These are phyloP conservation scores for Coemansia sp. DNA, from an alignment of 192 early-diverging fungal genomes.

Conservation along the genomic window DNA sequence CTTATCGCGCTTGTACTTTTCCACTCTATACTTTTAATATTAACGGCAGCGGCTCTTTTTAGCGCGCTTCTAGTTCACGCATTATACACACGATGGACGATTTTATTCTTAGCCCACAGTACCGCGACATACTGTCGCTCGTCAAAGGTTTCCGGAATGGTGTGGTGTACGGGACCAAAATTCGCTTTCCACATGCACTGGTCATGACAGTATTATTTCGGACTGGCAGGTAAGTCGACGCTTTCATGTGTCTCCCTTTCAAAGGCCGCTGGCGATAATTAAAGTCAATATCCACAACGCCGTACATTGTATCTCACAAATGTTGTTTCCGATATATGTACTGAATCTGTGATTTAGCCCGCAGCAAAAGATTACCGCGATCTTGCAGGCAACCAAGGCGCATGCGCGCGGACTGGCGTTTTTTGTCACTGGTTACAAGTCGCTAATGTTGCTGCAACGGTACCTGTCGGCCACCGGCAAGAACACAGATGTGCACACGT, in stretches of 20 bases:
- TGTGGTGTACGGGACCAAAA: constrained; percentile 93
- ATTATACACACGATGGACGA: constrained; percentile 20
- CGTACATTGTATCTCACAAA: not conserved
- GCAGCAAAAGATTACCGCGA: constrained; percentile 71
- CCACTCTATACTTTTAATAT: not conserved
- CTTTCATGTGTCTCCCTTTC: no score
- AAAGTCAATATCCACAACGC: not conserved
- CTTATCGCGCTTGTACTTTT: constrained; percentile 1
- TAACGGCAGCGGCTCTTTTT: not conserved
- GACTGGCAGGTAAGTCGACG: constrained; percentile 64
- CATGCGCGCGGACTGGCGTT: constrained; percentile 86
- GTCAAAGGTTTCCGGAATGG: constrained; percentile 94
- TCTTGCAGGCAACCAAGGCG: constrained; percentile 82
- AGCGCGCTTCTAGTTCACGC: not conserved
- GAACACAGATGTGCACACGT: constrained; percentile 76
- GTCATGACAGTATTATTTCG: constrained; percentile 97
- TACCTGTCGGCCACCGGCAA: constrained; percentile 67
- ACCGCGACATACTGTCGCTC: constrained; percentile 79
- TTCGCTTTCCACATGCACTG: constrained; percentile 94
- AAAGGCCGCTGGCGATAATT: not conserved
- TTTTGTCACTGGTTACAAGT: constrained; percentile 95
- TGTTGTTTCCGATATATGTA: not conserved
- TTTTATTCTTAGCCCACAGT: constrained; percentile 66
- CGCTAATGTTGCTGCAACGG: constrained; percentile 76
- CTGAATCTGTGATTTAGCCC: constrained; percentile 53